Base-by-base conservation (phyloP, 2,329 filamentous ascomycete species). In the Fusarium virguliforme region DNA sequence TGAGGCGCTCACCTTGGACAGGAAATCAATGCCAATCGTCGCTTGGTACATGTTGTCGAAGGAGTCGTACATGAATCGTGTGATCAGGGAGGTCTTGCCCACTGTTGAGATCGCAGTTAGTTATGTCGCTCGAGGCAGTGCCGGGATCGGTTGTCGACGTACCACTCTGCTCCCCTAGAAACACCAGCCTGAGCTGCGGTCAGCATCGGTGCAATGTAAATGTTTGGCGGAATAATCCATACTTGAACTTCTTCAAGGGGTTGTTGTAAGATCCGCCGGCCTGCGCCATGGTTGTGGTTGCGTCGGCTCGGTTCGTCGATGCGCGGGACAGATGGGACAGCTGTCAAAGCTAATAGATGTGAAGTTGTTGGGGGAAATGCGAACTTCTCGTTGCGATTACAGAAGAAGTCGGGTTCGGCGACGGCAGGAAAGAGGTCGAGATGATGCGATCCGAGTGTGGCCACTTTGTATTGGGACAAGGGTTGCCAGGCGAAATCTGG, bases 191-290 rank as follows among this genome's bases (percentile, higher is more conserved):
- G 76, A 48, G 32, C 37, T 22, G 30, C 37, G 22, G 60, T 81
- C 74, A 81, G 75, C 75, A 62, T 51, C 43, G 13, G 18, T 50
- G 35, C 13, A 60, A 54, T 30, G 50, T n/a, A 24, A 55, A 43
- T 12, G 7, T 13, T 32, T 28, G 4, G 22, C n/a, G 13, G 38
- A 22, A 40, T 60, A 37, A 60, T 28, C 77, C 79, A 68, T 87
- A 98, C 95, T 99, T 99, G 92, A 98, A 99, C 85, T 99, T 99
- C 93, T 99, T 99, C 85, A 99, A 87, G 79, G 96, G 96, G 87
- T 98, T 98, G 83, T 97, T 98, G 88, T 98, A 99, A 73, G 93
- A 94, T 83, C 92, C 93, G 79, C 91, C 91, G 70, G 86, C 83
- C 84, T 94, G 90, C 83, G 95, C 93, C 95, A 97, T 97, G 81